Evolutionary conservation across 495 filamentous ascomycete species (phyloP).

Genomic region (Elasticomyces elasticus): DNA sequence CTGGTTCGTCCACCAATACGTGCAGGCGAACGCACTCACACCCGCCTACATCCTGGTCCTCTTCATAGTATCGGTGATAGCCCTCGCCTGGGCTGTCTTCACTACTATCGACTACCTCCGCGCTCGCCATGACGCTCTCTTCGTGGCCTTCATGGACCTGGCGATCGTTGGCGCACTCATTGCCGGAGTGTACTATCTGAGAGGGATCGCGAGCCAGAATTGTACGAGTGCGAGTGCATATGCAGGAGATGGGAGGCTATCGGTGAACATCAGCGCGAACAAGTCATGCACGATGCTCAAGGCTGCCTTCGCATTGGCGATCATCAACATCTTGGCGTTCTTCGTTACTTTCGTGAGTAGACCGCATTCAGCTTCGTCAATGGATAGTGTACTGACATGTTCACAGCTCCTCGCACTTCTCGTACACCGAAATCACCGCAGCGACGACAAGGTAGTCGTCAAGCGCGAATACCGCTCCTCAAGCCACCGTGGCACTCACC

Average conservation of each 20-base stretch:
- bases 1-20: constrained; percentile 72
- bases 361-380: background rate
- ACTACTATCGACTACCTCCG: constrained; percentile 75
- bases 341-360: constrained; percentile 49
- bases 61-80: constrained; percentile 81
- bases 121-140: constrained; percentile 56
- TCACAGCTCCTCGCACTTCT: constrained; percentile 32
- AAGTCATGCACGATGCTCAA: constrained; percentile 86
- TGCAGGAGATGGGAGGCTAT: constrained; percentile 28
- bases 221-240: constrained; percentile 49
- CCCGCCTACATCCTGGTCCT: constrained; percentile 74
- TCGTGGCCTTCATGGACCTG: constrained; percentile 71
- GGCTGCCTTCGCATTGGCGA: constrained; percentile 72
- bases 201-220: constrained; percentile 55
- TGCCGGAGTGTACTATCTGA: constrained; percentile 64
- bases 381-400: background rate
- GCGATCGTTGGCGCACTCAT: constrained; percentile 75
- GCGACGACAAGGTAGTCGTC: constrained; percentile 28
- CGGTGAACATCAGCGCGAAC: constrained; percentile 46
- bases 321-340: constrained; percentile 81
- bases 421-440: constrained; percentile 29
- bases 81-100: constrained; percentile 64
- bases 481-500: constrained; percentile 22
- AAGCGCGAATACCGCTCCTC: constrained; percentile 29
- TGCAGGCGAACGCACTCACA: constrained; percentile 58